Percentiles rank a stretch among this genome's conserved stretches.
Evolutionary conservation across 148 eudicot species (phyloP).

Genomic region (Tetragonia tetragonoides): DNA sequence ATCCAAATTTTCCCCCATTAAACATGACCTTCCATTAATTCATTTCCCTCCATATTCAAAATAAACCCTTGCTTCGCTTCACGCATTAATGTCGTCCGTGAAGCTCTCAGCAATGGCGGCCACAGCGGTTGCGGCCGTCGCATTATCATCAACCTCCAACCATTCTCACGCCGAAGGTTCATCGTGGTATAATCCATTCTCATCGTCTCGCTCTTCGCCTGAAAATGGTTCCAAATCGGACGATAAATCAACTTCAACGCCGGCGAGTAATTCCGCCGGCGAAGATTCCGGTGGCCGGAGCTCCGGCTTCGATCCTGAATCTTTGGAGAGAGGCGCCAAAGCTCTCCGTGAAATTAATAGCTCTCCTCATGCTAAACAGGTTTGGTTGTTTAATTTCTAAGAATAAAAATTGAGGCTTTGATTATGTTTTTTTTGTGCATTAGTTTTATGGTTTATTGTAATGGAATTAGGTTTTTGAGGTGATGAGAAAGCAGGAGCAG

Average conservation of each 20-base stretch:
- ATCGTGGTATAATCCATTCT: conserved; percentile 55
- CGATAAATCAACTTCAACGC: conserved; percentile 11
- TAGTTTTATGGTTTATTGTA: background rate
- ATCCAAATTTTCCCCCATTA: background rate
- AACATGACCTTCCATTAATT: background rate
- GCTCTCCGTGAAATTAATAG: conserved; percentile 73
- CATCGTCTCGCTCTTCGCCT: conserved; percentile 34
- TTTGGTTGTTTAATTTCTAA: background rate
- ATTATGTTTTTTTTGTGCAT: background rate
- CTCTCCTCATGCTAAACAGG: conserved; percentile 65
- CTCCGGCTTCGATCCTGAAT: conserved; percentile 66
- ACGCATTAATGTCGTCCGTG: conserved; percentile 40
- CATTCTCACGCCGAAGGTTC: conserved; percentile 52
- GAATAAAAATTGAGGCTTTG: background rate
- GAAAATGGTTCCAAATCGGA: conserved; percentile 20
- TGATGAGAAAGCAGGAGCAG: conserved; percentile 86
- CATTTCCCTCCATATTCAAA: background rate
- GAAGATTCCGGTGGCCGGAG: conserved; percentile 43
- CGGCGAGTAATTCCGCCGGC: conserved; percentile 21
- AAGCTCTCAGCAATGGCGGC: conserved; percentile 47
- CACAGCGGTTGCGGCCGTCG: conserved; percentile 47
- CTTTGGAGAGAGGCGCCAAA: conserved; percentile 78
- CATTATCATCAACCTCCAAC: conserved; percentile 34
- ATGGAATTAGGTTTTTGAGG: conserved; percentile 56
- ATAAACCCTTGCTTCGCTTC: background rate